Percentiles rank a stretch among this genome's conserved stretches.
These are phyloP conservation scores for Amaranthus hypochondriacus DNA, from an alignment of 148 eudicot species.

Conservation along the genomic window DNA sequence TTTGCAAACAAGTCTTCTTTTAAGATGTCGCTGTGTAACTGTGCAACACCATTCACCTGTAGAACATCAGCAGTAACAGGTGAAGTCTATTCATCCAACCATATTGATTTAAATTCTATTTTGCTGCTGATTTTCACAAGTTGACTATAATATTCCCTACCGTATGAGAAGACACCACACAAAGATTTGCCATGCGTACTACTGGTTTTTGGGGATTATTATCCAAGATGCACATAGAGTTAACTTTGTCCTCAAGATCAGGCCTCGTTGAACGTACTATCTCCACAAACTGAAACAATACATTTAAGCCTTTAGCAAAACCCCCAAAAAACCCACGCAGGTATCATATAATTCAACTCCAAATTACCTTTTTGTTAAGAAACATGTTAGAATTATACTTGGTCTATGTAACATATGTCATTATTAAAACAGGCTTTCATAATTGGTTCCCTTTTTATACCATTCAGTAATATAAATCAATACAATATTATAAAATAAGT, in stretches of 20 bases:
- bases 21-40: constrained; percentile 94
- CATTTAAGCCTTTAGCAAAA: not conserved
- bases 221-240: constrained; percentile 71
- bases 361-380: not conserved
- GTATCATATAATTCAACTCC: not conserved
- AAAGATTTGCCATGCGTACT: constrained; percentile 94
- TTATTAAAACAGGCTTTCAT: not conserved
- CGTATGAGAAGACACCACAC: constrained; percentile 95
- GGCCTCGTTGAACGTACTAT: constrained; percentile 61
- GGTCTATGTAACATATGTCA: not conserved
- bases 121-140: not conserved
- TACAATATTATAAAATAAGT: too few relatives aligned
- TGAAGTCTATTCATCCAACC: not conserved
- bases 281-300: constrained; percentile 58
- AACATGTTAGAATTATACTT: not conserved
- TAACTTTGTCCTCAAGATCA: constrained; percentile 69
- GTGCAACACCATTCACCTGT: constrained; percentile 99
- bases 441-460: too few relatives aligned
- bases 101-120: not conserved
- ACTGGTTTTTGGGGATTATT: constrained; percentile 84
- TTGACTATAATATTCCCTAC: constrained; percentile 39
- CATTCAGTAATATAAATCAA: not conserved
- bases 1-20: constrained; percentile 86
- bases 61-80: constrained; percentile 12
- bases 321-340: not conserved